Conservation (phyloP, 495 filamentous ascomycete genomes). For the Penicillium chermesinum region DNA sequence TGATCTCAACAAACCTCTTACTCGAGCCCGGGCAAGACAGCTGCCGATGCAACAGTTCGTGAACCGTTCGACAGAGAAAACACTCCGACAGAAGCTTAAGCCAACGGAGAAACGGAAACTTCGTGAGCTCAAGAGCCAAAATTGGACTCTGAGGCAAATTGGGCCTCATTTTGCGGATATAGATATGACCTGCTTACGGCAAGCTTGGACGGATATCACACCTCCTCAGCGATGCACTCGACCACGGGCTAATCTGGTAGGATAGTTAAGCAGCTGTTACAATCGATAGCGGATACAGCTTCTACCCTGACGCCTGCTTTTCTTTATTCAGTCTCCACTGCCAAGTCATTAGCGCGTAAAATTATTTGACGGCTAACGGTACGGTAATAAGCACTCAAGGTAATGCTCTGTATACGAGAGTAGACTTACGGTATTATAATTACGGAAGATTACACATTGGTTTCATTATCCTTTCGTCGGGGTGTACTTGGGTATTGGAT, state of each 20-base stretch:
- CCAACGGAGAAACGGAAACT: conserved; percentile 8
- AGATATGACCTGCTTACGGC: conserved; percentile 7
- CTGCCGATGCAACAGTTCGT: background rate
- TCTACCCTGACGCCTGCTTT: background rate
- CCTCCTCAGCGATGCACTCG: conserved; percentile 11
- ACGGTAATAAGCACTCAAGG: background rate
- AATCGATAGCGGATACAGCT: background rate
- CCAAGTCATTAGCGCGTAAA: background rate
- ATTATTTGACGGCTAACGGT: background rate
- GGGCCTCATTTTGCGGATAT: conserved; percentile 5
- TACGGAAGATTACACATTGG: too few species aligned
- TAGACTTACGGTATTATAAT: too few species aligned
- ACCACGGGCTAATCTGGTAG: conserved; percentile 5
- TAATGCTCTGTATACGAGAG: too few species aligned
- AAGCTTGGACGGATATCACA: conserved; percentile 7
- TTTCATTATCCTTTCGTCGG: too few species aligned
- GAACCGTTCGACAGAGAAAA: background rate
- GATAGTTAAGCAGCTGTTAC: background rate
- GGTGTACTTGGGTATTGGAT: too few species aligned
- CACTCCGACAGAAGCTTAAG: conserved; percentile 2
- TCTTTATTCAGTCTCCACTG: background rate
- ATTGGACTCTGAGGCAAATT: conserved; percentile 5
- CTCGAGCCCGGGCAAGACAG: conserved; percentile 6
- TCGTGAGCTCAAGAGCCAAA: conserved; percentile 9
- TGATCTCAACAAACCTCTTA: conserved; percentile 1